Percentiles rank a stretch among this genome's conserved stretches.
Conservation (phyloP, 192 early-diverging fungal species). For the Backusella parvicylindrica region DNA sequence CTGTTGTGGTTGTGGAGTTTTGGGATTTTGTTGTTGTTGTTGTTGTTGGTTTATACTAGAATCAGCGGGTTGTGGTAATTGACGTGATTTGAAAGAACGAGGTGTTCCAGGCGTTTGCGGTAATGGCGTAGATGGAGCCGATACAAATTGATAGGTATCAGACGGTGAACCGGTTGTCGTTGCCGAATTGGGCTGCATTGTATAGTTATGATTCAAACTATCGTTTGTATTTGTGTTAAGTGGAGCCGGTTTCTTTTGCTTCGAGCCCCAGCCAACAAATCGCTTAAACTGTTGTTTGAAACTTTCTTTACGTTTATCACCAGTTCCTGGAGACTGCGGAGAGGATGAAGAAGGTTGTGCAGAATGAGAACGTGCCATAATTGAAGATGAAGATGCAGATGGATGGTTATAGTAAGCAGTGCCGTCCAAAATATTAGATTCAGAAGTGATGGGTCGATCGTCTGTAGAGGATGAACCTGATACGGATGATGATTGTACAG, state of each 20-base stretch:
- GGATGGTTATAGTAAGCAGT: not conserved
- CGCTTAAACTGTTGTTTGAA: constrained; percentile 17
- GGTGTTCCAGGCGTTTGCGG: constrained; percentile 17
- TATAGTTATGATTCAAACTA: not conserved
- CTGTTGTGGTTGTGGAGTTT: not conserved
- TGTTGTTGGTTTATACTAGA: not conserved
- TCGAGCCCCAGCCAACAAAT: constrained; percentile 17
- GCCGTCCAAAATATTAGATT: not conserved
- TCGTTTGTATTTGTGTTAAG: not conserved
- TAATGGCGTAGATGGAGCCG: constrained; percentile 10
- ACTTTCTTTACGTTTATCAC: not conserved
- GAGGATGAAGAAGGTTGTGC: not conserved
- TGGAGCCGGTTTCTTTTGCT: constrained; percentile 3
- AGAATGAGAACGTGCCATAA: constrained; percentile 12
- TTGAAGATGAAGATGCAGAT: constrained; percentile 1
- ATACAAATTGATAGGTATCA: not conserved
- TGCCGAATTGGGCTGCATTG: not conserved
- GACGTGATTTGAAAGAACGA: constrained; percentile 11
- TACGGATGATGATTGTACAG: constrained; percentile 4
- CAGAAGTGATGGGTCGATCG: not conserved
- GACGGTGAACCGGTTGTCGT: constrained; percentile 1
- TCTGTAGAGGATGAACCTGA: constrained; percentile 6
- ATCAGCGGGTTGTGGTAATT: not conserved
- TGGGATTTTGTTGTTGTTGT: not conserved
- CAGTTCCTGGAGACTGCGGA: not conserved